phyloP scores from a whole-genome alignment of 805 yeast genomes.

The Blastobotrys terrestris region DNA sequence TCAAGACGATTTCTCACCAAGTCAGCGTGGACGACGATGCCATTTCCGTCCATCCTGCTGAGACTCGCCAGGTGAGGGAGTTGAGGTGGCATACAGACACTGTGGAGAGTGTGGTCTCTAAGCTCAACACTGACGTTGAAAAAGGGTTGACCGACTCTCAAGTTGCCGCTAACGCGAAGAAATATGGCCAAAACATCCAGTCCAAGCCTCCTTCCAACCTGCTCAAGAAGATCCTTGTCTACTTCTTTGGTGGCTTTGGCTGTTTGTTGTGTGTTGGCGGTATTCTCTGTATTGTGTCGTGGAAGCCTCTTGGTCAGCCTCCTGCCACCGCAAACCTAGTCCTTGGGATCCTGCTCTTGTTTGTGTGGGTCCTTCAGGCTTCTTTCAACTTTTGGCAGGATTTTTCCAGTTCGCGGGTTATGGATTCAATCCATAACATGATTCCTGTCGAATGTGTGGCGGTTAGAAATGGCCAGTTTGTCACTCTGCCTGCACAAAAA shows the following conservation, averaged over 20 bases:
- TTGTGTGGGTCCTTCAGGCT: slow-evolving; percentile 38
- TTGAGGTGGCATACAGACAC: too few species aligned
- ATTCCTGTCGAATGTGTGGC: slow-evolving; percentile 42
- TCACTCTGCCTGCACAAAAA: slow-evolving; percentile 73
- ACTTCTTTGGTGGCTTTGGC: slow-evolving; percentile 46
- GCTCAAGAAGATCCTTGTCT: slow-evolving; percentile 32
- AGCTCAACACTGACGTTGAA: too few species aligned
- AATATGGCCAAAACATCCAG: too few species aligned
- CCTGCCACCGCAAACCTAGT: slow-evolving; percentile 39
- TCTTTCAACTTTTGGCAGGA: slow-evolving; percentile 41
- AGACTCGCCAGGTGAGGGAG: too few species aligned
- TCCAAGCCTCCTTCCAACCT: too few species aligned
- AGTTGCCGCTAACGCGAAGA: too few species aligned
- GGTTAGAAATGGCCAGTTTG: slow-evolving; percentile 70
- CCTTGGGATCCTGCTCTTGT: slow-evolving; percentile 36
- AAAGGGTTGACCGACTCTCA: too few species aligned
- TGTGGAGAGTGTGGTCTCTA: too few species aligned
- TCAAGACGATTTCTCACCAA: too few species aligned
- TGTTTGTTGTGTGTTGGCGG: slow-evolving; percentile 36
- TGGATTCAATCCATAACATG: slow-evolving; percentile 41
- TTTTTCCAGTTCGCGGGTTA: slow-evolving; percentile 40
- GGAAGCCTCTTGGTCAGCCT: slow-evolving; percentile 45
- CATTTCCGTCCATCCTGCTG: too few species aligned
- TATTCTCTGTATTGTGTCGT: slow-evolving; percentile 35
- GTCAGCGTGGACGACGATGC: too few species aligned